Evolutionary conservation across 345 rosid species (phyloP).

Genomic region (Citrus inodora): DNA sequence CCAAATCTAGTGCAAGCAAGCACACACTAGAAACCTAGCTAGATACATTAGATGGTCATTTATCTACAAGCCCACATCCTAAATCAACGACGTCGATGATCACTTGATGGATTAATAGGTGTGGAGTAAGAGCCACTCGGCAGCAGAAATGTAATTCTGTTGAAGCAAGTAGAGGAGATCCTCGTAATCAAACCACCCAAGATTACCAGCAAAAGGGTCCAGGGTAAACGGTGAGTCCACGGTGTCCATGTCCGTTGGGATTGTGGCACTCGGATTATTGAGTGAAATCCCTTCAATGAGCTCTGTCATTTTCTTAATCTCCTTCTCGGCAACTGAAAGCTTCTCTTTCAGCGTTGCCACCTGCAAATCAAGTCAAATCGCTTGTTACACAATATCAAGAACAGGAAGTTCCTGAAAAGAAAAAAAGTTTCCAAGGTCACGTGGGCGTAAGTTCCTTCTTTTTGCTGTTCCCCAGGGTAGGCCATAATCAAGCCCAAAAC

Average conservation of each 20-base stretch:
- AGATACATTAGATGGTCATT: background rate
- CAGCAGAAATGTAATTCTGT: constrained; percentile 29
- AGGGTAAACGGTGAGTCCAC: constrained; percentile 31
- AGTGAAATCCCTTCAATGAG: constrained; percentile 39
- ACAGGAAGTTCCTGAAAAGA: too few species aligned
- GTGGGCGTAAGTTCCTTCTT: background rate
- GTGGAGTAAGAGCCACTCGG: constrained; percentile 44
- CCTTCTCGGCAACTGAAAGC: constrained; percentile 38
- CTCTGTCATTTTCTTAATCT: constrained; percentile 45
- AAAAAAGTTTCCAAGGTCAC: background rate
- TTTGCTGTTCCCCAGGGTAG: constrained; percentile 14
- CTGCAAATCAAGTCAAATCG: constrained; percentile 19
- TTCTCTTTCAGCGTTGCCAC: constrained; percentile 48
- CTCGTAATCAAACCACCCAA: constrained; percentile 37
- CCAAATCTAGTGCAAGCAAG: constrained; percentile 6
- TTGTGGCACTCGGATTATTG: constrained; percentile 49
- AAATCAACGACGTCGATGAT: background rate
- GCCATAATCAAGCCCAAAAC: constrained; percentile 29
- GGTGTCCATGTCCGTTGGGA: constrained; percentile 41
- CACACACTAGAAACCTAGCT: background rate
- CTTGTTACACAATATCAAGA: too few species aligned
- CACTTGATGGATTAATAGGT: too few species aligned
- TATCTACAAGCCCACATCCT: constrained; percentile 1
- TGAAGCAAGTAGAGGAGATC: constrained; percentile 44
- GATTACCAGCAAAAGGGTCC: constrained; percentile 25